Evolutionary conservation across 441 rosid species (phyloP), one percentile per base, ranked within the genome.

Genomic region (Erysimum cheiri): DNA sequence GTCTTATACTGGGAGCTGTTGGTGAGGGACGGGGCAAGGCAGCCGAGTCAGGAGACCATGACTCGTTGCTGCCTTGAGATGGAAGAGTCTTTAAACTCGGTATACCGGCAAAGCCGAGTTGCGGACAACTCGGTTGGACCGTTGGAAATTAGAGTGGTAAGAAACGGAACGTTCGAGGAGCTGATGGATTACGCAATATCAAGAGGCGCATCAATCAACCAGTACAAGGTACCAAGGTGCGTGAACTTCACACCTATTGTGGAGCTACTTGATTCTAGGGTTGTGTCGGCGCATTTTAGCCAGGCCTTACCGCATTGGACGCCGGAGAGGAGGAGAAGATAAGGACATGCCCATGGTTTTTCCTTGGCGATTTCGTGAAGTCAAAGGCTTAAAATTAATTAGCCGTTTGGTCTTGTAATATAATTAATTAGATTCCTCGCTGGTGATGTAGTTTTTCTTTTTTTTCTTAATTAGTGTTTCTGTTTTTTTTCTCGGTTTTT

Each of bases 171-270:
- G 39, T 93, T 93, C 71, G 98, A 93, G 73, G 98, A 91, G 78
- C 48, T 93, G 33, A 93, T 93, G 97, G 98, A 93, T 72, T 93
- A 91, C 36, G 94, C 97, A 0, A 89, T 93, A 47, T 91, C 98
- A 5, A 83, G 92, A 62, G 97, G 98, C 3, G 98, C 98, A 0
- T 93, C 98, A 3, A 93, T 93, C 29, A 93, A 93, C 71, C 98
- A 90, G 77, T 93, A 93, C 62, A 93, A 93, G 78, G 98, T 86
- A 44, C 97, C 98, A 6, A 78, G 98, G 78, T 93, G 98, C 74
- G 98, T 93, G 2, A 93, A 82, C 75, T 93, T 83, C 71, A 88
- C 88, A 10, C 97, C 98, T 33, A 91, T 91, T 26, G 77, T 91
- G 82, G 97, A 93, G 81, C 57, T 93, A 66, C 91, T 93, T 8